Base-by-base conservation (phyloP, 805 yeast genomes). In the Spathaspora gorwiae region DNA sequence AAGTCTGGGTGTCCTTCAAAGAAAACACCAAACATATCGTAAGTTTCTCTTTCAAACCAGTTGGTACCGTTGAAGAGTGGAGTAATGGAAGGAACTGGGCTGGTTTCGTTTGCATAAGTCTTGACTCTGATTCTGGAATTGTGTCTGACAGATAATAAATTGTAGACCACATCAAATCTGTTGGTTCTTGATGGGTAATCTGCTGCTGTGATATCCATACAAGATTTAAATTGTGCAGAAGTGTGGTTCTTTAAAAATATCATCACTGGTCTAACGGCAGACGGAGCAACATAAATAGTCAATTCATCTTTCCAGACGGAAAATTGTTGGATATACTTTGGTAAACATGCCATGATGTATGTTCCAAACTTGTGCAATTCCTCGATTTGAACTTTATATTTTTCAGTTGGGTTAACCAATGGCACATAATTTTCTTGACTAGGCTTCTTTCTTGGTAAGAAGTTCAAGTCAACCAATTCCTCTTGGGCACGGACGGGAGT, bases 291-390 rank as follows among this genome's bases (percentile, higher is more conserved):
- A 63, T 81, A 83, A 42, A 88, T 65, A 37, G 84, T 78, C 62
- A 88, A 78, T 68, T 88, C 96, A 61, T 88, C 95, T 66, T 88
- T 88, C 96, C 95, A 88, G 40, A 88, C 96, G 6, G 87, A 74
- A 57, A 87, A 88, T 63, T 84, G 84, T 69, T 88, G 95, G 50
- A 88, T 76, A 59, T 70, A 86, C 65, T 87, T 88, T 40, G 96
- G 96, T 68, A 88, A 61, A 51, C 87, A 79, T 7, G 87, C 76
- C 76, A 84, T 83, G 52, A 88, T 63, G 61, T 88, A 88, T 45
- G 79, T 76, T 26, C 96, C 96, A 64, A 85, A 88, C 66, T 81
- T 80, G 71, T 86, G 95, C 50, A 87, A 73, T 53, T 84, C 88
- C 59, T 82, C 90, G 43, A 66, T 64, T 48, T 78, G 81, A 52